A percentile compares a stretch with the other conserved stretches of the same genome.
These are phyloP conservation scores for Eragrostis tef DNA, from an alignment of 202 grass and related monocot species.

Conservation along the genomic window DNA sequence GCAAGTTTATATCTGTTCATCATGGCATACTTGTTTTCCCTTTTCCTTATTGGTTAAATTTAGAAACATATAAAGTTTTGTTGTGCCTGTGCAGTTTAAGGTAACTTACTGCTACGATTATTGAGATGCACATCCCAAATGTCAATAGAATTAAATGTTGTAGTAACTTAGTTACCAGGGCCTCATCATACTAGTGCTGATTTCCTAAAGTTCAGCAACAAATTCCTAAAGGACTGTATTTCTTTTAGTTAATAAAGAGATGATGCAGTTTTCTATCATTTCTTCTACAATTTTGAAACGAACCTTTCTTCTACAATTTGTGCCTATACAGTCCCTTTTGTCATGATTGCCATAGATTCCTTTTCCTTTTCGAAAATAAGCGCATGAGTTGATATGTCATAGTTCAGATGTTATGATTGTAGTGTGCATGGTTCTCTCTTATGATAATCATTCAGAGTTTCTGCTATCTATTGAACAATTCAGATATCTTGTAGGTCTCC, in stretches of 20 bases:
- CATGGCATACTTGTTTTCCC: background rate
- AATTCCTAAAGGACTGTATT: background rate
- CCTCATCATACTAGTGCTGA: background rate
- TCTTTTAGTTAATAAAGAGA: background rate
- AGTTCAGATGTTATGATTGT: background rate
- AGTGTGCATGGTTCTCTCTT: conserved; percentile 3
- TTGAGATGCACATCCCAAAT: background rate
- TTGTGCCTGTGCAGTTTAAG: background rate
- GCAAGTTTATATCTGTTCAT: background rate
- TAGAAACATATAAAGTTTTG: background rate
- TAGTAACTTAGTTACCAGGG: background rate
- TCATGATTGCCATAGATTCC: background rate
- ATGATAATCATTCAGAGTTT: background rate
- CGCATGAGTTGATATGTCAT: background rate
- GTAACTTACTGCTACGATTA: background rate
- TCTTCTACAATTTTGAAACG: background rate
- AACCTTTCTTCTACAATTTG: background rate
- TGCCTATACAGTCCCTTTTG: conserved; percentile 1
- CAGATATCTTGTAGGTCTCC: conserved; percentile 61
- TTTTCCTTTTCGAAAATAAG: background rate
- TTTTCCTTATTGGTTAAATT: conserved; percentile 34
- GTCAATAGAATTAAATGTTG: background rate
- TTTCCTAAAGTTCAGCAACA: background rate
- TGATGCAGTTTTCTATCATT: conserved; percentile 1
- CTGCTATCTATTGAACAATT: conserved; percentile 41